A percentile compares a stretch with the other conserved stretches of the same genome.
These are phyloP conservation scores for Coccomyxa sp. DNA, from an alignment of 139 green algal genomes.

Conservation along the genomic window DNA sequence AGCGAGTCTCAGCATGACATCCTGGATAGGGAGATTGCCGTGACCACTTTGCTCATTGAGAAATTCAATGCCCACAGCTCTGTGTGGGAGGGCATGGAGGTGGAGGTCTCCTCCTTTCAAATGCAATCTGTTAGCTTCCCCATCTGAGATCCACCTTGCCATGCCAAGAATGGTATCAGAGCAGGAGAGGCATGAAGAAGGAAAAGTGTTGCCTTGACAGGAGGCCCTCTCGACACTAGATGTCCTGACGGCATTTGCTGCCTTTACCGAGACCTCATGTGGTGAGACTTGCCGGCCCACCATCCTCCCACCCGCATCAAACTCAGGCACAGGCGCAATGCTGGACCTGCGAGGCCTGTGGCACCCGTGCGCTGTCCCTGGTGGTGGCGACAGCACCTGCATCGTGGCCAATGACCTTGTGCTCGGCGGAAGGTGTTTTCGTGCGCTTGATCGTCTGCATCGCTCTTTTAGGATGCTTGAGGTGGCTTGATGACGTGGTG, in stretches of 20 bases:
- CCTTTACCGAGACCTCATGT: constrained; percentile 21
- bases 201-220: constrained; percentile 4
- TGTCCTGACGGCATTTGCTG: constrained; percentile 58
- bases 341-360: constrained; percentile 46
- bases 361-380: constrained; percentile 41
- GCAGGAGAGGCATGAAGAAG: too few species aligned
- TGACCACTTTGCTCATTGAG: background rate
- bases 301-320: constrained; percentile 26
- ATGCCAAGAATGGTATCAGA: too few species aligned
- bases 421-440: constrained; percentile 29
- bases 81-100: background rate
- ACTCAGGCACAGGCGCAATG: constrained; percentile 7
- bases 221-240: constrained; percentile 48
- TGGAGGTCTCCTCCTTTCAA: background rate
- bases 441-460: too few species aligned
- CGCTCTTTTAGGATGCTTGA: too few species aligned
- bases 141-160: too few species aligned
- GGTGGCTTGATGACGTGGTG: too few species aligned
- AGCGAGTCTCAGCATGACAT: too few species aligned
- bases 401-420: constrained; percentile 54
- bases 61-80: background rate
- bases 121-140: background rate
- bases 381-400: background rate
- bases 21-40: background rate
- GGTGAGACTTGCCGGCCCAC: constrained; percentile 36